Evolutionary conservation across 2,329 filamentous ascomycete genomes (phyloP), one percentile per base, ranked within the genome.

Genomic region (Myriosclerotinia curreyana): DNA sequence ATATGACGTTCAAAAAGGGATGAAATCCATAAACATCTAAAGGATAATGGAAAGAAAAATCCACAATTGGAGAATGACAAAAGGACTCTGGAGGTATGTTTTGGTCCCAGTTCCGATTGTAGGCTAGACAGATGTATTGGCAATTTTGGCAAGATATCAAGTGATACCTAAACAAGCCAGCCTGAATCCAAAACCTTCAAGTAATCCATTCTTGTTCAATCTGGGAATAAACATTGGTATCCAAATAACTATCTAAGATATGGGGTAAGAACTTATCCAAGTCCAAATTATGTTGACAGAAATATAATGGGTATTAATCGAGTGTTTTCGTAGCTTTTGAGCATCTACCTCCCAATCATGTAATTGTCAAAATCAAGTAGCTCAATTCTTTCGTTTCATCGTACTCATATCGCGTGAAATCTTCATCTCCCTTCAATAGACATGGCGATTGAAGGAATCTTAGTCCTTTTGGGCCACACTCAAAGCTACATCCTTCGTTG

Each of bases 401-500:
- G 38, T 50, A 22, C 15, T 61, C 59, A 49, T 62, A 55, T 36
- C 49, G 20, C 55, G 40, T 20, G 55, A 38, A 55, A 55, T 38
- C 15, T 9, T 15, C 28, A 22, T 4, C 7, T 52, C 31, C 9
- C 38, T 40, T 14, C 22, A 42, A 25, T 12, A 34, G 12, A 52
- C 6, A 28, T 22, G 28, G 6, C 28, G 5, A 31, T 31, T 31
- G 28, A 31, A 5, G 28, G 28, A 31, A 31, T 55, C 31, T 20
- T 44, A 34, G 14, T 34, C 44, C 52, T 49, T 63, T 42, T 20
- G 42, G 34, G 46, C 71, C 62, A 71, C 42, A 67, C 73, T 74
- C 5, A 71, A 71, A 31, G 68, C 69, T 34, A 70, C 71, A 56
- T 74, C 72, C 62, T 69, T 70, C 5, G 67, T 68, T 34, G 73